Base-by-base conservation (phyloP, 805 yeast species). In the Teunomyces gatunensis region DNA sequence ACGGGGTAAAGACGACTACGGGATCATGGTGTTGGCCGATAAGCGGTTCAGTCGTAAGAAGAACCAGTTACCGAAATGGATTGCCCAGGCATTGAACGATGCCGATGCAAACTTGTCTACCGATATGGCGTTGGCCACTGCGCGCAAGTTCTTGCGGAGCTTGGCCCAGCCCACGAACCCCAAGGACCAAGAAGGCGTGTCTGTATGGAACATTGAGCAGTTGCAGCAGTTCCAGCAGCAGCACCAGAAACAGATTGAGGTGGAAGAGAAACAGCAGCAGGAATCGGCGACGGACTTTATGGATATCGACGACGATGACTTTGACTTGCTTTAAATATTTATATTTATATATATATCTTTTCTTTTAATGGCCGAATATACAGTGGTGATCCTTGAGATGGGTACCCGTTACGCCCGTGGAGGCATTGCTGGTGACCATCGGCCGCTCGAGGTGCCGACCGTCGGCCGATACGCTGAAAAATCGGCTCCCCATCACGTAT, bases 1-100 rank as follows among this genome's bases (percentile, higher is more conserved):
- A 53, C 81, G 99, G 72, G 99, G 99, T 55, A 94, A 94, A 64
- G 97, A 94, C 62, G 99, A 94, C 72, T 94, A 94, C 65, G 99
- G 99, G 53, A 87, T 94, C 56, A 94, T 94, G 99, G 97, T 94
- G 37, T 70, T 94, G 51, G 99, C 99, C 0, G 99, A 94, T 65
- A 76, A 96, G 55, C 77, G 99, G 63, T 94, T 94, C 65, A 79
- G 91, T 0, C 79, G 89, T 54, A 94, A 92, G 68, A 83, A 88
- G 57, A 78, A 73, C 37, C 99, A 94, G 65, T 69, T 94, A 30
- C 99, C 99, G 0, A 91, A 89, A 65, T 94, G 99, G 99, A 94
- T 94, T 39, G 86, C 90, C 0, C 98, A 94, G 62, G 97, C 91
- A 1, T 74, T 94, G 44, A 73, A 85, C 11, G 98, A 94, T 64